Conservation (phyloP, 2,329 filamentous ascomycete genomes). For the Arthroderma uncinatum region DNA sequence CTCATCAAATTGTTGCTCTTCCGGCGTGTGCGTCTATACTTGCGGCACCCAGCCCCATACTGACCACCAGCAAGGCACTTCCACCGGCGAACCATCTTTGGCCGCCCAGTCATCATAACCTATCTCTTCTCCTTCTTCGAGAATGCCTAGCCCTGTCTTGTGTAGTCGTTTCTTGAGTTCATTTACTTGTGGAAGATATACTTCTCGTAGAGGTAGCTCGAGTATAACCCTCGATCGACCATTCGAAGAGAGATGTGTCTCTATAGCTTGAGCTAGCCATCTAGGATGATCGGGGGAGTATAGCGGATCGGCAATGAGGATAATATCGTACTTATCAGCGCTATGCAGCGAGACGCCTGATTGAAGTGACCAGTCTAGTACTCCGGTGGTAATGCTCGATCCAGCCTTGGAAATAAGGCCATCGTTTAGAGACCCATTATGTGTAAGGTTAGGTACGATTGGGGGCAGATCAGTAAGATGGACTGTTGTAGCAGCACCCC, state of each 20-base stretch:
- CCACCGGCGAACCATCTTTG: constrained; percentile 31
- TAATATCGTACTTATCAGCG: constrained; percentile 44
- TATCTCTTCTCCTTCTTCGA: constrained; percentile 40
- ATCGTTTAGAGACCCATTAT: constrained; percentile 59
- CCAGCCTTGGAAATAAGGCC: constrained; percentile 44
- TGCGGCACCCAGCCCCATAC: constrained; percentile 25
- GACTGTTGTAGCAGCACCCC: constrained; percentile 46
- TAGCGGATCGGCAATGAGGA: constrained; percentile 75
- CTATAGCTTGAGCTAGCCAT: constrained; percentile 61
- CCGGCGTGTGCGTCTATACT: neutral
- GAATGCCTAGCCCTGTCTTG: constrained; percentile 40
- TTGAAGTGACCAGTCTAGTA: constrained; percentile 57
- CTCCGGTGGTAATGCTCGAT: constrained; percentile 50
- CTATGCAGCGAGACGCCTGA: constrained; percentile 19
- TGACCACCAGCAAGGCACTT: constrained; percentile 40
- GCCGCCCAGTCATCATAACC: constrained; percentile 41
- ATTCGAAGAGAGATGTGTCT: constrained; percentile 51
- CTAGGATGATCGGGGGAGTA: constrained; percentile 75
- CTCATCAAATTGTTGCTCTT: neutral
- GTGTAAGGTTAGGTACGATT: constrained; percentile 71
- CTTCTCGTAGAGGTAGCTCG: constrained; percentile 69
- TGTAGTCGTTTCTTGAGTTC: constrained; percentile 54
- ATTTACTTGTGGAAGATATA: constrained; percentile 50
- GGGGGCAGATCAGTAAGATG: constrained; percentile 69
- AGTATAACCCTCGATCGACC: constrained; percentile 56